Evolutionary conservation across 148 eudicot species (phyloP).

Genomic region (Nepenthes mirabilis): DNA sequence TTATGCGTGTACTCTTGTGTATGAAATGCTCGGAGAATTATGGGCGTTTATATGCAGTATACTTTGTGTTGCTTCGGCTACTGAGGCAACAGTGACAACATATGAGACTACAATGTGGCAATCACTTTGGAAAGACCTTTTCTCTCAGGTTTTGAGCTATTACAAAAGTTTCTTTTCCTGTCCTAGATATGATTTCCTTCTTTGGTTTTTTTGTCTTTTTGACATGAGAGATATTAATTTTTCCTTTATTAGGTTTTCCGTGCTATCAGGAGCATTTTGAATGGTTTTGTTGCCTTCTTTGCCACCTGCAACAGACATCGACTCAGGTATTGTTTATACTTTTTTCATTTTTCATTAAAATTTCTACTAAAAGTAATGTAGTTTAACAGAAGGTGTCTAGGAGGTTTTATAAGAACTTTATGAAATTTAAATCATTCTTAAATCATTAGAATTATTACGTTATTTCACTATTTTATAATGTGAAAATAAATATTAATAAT

Average conservation of each 20-base stretch:
- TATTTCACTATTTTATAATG: too few relatives aligned
- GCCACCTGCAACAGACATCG: conserved; percentile 87
- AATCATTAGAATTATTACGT: too few relatives aligned
- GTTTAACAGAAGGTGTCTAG: too few relatives aligned
- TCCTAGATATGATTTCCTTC: conserved; percentile 1
- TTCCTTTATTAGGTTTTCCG: conserved; percentile 49
- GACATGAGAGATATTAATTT: not conserved
- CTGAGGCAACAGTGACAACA: conserved; percentile 48
- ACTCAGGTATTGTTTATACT: conserved; percentile 35
- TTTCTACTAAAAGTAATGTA: too few relatives aligned
- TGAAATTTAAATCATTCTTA: too few relatives aligned
- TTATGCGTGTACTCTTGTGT: conserved; percentile 18
- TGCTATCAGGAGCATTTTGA: conserved; percentile 59
- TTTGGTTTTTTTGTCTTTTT: not conserved
- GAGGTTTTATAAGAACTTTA: too few relatives aligned
- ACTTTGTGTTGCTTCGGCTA: conserved; percentile 22
- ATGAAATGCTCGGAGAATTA: conserved; percentile 27
- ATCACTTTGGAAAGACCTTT: conserved; percentile 77
- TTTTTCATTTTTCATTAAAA: too few relatives aligned
- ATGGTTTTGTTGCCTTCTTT: conserved; percentile 75
- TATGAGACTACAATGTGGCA: conserved; percentile 65
- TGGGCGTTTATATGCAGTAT: conserved; percentile 29
- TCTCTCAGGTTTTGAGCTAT: conserved; percentile 47
- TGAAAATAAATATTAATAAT: too few relatives aligned
- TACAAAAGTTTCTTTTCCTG: not conserved